phyloP scores from a whole-genome alignment of 2,329 filamentous ascomycete species.

The Rasamsonia emersonii region DNA sequence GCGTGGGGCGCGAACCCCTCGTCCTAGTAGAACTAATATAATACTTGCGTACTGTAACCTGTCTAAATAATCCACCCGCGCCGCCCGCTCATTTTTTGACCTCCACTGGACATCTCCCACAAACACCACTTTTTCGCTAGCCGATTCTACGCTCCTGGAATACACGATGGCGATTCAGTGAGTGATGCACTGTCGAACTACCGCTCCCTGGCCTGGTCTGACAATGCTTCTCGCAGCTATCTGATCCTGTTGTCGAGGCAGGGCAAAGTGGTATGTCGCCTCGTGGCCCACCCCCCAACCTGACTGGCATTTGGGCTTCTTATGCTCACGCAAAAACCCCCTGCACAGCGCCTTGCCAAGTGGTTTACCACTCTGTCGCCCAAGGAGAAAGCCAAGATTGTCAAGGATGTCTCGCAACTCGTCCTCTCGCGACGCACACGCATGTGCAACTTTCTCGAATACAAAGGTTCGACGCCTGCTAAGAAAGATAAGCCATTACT shows the following conservation, averaged over 20 bases:
- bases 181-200: constrained; percentile 9
- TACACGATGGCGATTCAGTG: constrained; percentile 31
- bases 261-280: constrained; percentile 84
- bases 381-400: constrained; percentile 98
- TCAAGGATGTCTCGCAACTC: constrained; percentile 98
- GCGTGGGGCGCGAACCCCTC: no score
- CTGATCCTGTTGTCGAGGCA: constrained; percentile 94
- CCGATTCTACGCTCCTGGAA: no score
- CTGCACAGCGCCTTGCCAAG: constrained; percentile 80
- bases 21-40: no score
- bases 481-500: no score
- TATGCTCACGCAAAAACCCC: constrained; percentile 23
- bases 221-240: constrained; percentile 59
- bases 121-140: no score
- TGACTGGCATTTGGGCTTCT: no score
- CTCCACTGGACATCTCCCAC: no score
- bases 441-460: constrained; percentile 99
- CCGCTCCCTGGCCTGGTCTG: constrained; percentile 9
- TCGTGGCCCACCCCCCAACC: constrained; percentile 36
- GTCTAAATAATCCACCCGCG: no score
- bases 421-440: constrained; percentile 90
- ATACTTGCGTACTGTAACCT: no score
- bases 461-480: constrained; percentile 68
- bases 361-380: constrained; percentile 98
- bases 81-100: no score